Percentiles rank a stretch among this genome's conserved stretches.
phyloP scores from a whole-genome alignment of 495 filamentous ascomycete species.

The Bombardia bombarda region DNA sequence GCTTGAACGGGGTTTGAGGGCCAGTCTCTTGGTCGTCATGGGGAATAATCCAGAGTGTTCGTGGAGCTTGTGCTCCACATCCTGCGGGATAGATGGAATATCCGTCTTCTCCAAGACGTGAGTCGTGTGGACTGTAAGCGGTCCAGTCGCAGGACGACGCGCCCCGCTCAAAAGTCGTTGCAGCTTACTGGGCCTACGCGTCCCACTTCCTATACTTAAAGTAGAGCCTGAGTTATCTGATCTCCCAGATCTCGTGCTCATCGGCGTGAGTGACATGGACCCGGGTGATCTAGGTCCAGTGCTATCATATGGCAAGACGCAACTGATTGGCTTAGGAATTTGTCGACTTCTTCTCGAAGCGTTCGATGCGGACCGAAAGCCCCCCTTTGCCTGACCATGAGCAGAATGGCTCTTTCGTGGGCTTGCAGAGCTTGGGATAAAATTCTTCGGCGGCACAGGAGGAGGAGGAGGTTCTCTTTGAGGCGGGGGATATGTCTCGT shows the following conservation, averaged over 20 bases:
- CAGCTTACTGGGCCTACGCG: slow-evolving; percentile 29
- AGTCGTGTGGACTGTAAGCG: slow-evolving; percentile 22
- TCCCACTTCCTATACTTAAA: slow-evolving; percentile 24
- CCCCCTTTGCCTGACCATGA: neutral
- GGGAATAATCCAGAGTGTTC: slow-evolving; percentile 21
- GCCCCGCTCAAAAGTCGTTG: slow-evolving; percentile 32
- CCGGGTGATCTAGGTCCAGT: slow-evolving; percentile 14
- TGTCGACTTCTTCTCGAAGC: slow-evolving; percentile 1
- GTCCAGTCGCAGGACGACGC: slow-evolving; percentile 14
- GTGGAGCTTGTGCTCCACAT: slow-evolving; percentile 27
- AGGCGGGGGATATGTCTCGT: slow-evolving; percentile 1
- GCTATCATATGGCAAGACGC: neutral
- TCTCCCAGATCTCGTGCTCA: slow-evolving; percentile 15
- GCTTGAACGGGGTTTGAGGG: slow-evolving; percentile 24
- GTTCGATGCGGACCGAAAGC: neutral
- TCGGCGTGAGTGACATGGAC: slow-evolving; percentile 14
- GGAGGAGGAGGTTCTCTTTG: slow-evolving; percentile 19
- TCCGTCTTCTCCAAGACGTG: slow-evolving; percentile 19
- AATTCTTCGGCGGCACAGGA: slow-evolving; percentile 24
- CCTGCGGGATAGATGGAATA: slow-evolving; percentile 24
- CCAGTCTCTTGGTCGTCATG: slow-evolving; percentile 24
- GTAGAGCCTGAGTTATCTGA: slow-evolving; percentile 22
- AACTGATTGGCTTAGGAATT: too few species aligned
- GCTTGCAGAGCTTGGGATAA: slow-evolving; percentile 1
- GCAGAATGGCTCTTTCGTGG: slow-evolving; percentile 2